These are phyloP conservation scores for Echinosphaeria canescens DNA, from an alignment of 2,329 filamentous ascomycete species.

Conservation along the genomic window DNA sequence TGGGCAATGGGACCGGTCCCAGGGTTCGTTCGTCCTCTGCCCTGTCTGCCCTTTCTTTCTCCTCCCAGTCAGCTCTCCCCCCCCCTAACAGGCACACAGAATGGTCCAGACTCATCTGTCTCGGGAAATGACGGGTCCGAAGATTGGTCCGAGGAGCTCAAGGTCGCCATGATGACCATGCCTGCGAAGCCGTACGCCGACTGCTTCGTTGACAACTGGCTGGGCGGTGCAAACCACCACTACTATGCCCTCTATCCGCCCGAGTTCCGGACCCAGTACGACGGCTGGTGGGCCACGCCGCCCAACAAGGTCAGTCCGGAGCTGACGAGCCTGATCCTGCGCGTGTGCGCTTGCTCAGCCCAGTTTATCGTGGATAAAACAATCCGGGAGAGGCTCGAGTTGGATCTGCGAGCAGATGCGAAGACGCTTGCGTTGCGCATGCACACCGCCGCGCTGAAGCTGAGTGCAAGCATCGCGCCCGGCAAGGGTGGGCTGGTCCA, in stretches of 20 bases:
- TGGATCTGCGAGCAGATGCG: conserved; percentile 16
- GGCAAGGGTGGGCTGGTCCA: conserved; percentile 19
- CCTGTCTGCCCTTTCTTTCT: too few relatives aligned
- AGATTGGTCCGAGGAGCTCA: conserved; percentile 12
- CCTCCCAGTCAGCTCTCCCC: too few relatives aligned
- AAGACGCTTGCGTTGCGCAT: conserved; percentile 16
- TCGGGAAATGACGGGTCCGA: too few relatives aligned
- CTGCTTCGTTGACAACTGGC: conserved; percentile 20
- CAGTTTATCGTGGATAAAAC: conserved; percentile 15
- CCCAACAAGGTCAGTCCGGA: conserved; percentile 14
- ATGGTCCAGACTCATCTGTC: too few relatives aligned
- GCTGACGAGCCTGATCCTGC: conserved; percentile 21
- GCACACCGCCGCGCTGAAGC: conserved; percentile 16
- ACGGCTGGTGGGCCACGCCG: conserved; percentile 19
- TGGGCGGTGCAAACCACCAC: conserved; percentile 19
- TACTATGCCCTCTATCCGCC: conserved; percentile 22
- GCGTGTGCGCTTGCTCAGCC: conserved; percentile 20
- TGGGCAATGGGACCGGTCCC: conserved; percentile 5
- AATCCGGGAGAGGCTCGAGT: conserved; percentile 17
- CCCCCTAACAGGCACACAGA: too few relatives aligned
- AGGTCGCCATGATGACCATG: too few relatives aligned
- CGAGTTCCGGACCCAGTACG: conserved; percentile 19
- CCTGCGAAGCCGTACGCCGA: conserved; percentile 19
- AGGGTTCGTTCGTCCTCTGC: conserved; percentile 5
- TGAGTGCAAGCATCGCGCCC: conserved; percentile 17